Evolutionary conservation across 1,139 yeast genomes (phyloP).

Genomic region (Lodderomyces elongisporus): DNA sequence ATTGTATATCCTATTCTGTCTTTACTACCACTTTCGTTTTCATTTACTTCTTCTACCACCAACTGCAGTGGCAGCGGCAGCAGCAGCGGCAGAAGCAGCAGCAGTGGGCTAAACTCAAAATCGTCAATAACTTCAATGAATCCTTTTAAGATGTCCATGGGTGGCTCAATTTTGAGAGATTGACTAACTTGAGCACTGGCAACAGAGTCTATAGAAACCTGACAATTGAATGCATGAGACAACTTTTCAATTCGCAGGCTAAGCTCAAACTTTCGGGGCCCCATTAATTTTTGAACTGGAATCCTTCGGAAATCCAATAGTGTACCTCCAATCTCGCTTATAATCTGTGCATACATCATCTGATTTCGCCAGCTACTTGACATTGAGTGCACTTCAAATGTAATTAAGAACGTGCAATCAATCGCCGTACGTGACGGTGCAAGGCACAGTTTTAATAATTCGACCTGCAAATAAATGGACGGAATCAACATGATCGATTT

Average conservation of each 20-base stretch:
- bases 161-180: not conserved
- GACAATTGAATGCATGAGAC: constrained; percentile 19
- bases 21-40: too few species aligned
- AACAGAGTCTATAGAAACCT: constrained; percentile 27
- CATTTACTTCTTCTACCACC: too few species aligned
- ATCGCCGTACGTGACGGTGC: constrained; percentile 8
- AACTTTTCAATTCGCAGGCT: constrained; percentile 1
- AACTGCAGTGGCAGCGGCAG: too few species aligned
- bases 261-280: constrained; percentile 20
- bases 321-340: constrained; percentile 17
- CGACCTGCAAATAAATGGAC: constrained; percentile 11
- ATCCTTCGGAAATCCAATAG: constrained; percentile 38
- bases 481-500: constrained; percentile 26
- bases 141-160: not conserved
- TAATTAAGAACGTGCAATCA: constrained; percentile 15
- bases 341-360: constrained; percentile 10
- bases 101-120: constrained; percentile 5
- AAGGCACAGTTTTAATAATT: constrained; percentile 8
- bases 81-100: too few species aligned
- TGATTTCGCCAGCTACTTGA: constrained; percentile 13
- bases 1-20: too few species aligned
- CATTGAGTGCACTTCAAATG: constrained; percentile 3
- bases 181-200: constrained; percentile 22
- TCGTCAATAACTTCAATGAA: constrained; percentile 6
- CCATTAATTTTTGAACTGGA: constrained; percentile 18